phyloP scores from a whole-genome alignment of 176 grass and related monocot species.

The Elaeis guineensis region DNA sequence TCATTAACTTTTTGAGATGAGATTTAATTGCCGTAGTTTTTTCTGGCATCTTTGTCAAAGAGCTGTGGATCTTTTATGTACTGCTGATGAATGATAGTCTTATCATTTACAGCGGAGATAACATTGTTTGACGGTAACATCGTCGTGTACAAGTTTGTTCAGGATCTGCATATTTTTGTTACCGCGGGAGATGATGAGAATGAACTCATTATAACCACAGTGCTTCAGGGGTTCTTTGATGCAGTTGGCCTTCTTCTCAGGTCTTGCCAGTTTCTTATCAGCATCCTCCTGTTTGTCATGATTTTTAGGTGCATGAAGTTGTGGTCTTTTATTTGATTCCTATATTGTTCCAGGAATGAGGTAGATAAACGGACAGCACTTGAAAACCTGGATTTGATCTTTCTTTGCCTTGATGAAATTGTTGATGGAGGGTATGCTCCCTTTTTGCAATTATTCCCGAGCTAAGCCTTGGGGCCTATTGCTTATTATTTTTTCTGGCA shows the following conservation, averaged over 20 bases:
- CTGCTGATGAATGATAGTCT: background rate
- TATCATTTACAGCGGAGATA: slow-evolving; percentile 4
- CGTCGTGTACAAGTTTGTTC: background rate
- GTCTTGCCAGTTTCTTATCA: background rate
- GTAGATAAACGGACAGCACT: slow-evolving; percentile 5
- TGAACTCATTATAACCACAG: background rate
- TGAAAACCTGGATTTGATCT: slow-evolving; percentile 1
- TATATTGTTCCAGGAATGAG: background rate
- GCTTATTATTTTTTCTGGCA: background rate
- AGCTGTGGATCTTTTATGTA: too few species aligned
- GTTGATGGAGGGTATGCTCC: slow-evolving; percentile 7
- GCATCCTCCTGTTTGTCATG: background rate
- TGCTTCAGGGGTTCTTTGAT: slow-evolving; percentile 6
- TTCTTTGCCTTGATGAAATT: slow-evolving; percentile 12
- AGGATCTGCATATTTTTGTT: slow-evolving; percentile 10
- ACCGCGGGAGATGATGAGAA: slow-evolving; percentile 8
- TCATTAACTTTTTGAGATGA: too few species aligned
- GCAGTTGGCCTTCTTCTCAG: slow-evolving; percentile 4
- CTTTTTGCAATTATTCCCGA: background rate
- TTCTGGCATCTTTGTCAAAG: too few species aligned
- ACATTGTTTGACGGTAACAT: slow-evolving; percentile 1
- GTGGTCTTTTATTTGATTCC: background rate
- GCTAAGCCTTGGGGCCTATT: background rate
- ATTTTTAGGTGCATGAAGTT: background rate
- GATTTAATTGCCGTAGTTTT: too few species aligned